Evolutionary conservation across 768 basidiomycete genomes (phyloP).

Genomic region (Tylopilus cervinicoccineus): DNA sequence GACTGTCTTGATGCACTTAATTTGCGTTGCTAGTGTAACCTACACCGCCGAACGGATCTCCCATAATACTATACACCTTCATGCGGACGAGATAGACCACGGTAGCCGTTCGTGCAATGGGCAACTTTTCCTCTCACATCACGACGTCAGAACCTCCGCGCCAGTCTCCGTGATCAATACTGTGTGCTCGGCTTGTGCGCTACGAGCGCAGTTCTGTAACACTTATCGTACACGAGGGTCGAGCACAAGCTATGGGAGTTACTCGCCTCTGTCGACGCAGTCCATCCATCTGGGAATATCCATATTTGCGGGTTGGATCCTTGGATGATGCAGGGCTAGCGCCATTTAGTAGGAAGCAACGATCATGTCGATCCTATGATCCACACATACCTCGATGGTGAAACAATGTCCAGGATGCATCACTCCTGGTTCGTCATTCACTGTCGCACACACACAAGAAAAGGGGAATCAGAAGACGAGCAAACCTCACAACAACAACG

Average conservation of each 20-base stretch:
- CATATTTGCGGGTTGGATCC: slow-evolving; percentile 63
- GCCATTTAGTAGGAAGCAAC: too few species aligned
- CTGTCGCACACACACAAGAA: slow-evolving; percentile 34
- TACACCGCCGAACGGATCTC: background rate
- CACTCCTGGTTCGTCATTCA: slow-evolving; percentile 74
- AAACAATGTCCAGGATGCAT: slow-evolving; percentile 90
- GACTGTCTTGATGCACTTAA: background rate
- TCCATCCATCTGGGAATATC: slow-evolving; percentile 93
- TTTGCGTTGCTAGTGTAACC: too few species aligned
- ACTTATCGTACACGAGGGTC: background rate
- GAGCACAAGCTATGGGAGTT: background rate
- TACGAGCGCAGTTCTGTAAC: slow-evolving; percentile 68
- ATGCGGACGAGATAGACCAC: background rate
- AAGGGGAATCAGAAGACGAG: background rate
- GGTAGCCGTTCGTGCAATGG: background rate
- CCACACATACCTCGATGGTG: slow-evolving; percentile 77
- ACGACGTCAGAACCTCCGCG: slow-evolving; percentile 70
- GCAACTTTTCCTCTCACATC: slow-evolving; percentile 22
- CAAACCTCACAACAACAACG: background rate
- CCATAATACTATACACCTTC: background rate
- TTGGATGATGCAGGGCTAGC: slow-evolving; percentile 73
- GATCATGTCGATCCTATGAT: background rate
- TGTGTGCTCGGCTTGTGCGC: slow-evolving; percentile 88
- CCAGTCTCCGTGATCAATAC: slow-evolving; percentile 77
- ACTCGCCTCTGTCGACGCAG: slow-evolving; percentile 78